These are phyloP conservation scores for Rubroboletus pulcherrimus DNA, from an alignment of 768 basidiomycete genomes.

Conservation along the genomic window DNA sequence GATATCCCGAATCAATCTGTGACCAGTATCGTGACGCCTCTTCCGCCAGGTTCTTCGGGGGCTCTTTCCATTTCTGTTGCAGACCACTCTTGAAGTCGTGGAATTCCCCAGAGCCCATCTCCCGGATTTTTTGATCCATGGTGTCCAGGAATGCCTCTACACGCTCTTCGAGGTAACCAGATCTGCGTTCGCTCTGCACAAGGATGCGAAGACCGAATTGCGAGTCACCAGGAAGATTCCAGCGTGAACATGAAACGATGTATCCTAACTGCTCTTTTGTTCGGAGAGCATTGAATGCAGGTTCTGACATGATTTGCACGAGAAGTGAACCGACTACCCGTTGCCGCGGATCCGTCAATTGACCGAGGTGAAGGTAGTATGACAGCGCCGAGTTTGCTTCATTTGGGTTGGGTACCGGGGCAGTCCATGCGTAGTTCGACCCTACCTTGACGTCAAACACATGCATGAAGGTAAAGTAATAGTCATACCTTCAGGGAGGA, in stretches of 20 bases:
- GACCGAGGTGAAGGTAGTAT: slow-evolving; percentile 82
- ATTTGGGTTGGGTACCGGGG: slow-evolving; percentile 72
- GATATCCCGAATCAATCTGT: slow-evolving; percentile 74
- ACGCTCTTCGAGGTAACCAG: slow-evolving; percentile 78
- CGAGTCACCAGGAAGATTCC: slow-evolving; percentile 58
- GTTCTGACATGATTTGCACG: slow-evolving; percentile 83
- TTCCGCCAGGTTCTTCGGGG: slow-evolving; percentile 82
- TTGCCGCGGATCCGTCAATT: slow-evolving; percentile 54
- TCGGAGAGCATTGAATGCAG: slow-evolving; percentile 84
- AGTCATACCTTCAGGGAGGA: slow-evolving; percentile 65
- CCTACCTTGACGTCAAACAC: slow-evolving; percentile 39
- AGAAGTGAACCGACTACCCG: slow-evolving; percentile 72
- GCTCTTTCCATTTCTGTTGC: slow-evolving; percentile 79
- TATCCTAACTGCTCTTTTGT: slow-evolving; percentile 97
- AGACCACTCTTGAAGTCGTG: slow-evolving; percentile 72
- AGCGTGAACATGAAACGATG: slow-evolving; percentile 64
- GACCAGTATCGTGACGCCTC: slow-evolving; percentile 68
- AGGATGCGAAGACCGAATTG: slow-evolving; percentile 77
- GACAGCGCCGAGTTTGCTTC: slow-evolving; percentile 85
- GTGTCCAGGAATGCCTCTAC: slow-evolving; percentile 83
- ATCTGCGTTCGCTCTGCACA: slow-evolving; percentile 82
- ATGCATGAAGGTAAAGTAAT: background rate
- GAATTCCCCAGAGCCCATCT: slow-evolving; percentile 72
- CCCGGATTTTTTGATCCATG: slow-evolving; percentile 64
- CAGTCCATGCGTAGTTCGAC: slow-evolving; percentile 63